phyloP scores from a whole-genome alignment of 2,329 filamentous ascomycete genomes.

The Apiospora arundinis region DNA sequence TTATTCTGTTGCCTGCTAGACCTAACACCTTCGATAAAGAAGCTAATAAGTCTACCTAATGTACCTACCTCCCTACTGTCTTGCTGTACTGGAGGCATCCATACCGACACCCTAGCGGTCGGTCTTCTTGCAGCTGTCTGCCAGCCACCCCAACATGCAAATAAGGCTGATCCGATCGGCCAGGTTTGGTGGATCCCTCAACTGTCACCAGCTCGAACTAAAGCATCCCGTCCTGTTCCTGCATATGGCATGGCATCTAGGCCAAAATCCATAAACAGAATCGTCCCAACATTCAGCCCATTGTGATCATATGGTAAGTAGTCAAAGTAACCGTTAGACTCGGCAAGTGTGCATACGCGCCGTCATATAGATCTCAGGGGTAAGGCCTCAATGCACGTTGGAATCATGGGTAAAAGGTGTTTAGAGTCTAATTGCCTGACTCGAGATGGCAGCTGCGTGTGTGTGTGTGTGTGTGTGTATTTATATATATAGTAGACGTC shows the following conservation, averaged over 20 bases:
- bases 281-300: neutral
- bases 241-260: neutral
- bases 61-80: neutral
- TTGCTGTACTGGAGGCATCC: too few species aligned
- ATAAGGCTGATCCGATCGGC: constrained; percentile 9
- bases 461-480: neutral
- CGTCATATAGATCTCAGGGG: neutral
- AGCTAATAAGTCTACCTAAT: neutral
- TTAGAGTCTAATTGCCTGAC: constrained; percentile 15
- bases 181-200: neutral
- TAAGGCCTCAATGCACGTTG: neutral
- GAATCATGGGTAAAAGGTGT: neutral
- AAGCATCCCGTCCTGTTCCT: constrained; percentile 7
- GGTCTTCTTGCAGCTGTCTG: constrained; percentile 3
- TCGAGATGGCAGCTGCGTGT: neutral
- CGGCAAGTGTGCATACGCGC: neutral
- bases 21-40: neutral
- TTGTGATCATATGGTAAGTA: neutral
- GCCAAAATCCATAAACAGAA: neutral
- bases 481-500: constrained; percentile 5
- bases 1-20: constrained; percentile 19
- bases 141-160: constrained; percentile 16
- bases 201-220: neutral
- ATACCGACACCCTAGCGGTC: too few species aligned
- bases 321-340: neutral